Conservation (phyloP, 2,329 filamentous ascomycete genomes). For the Pezicula neosporulosa region DNA sequence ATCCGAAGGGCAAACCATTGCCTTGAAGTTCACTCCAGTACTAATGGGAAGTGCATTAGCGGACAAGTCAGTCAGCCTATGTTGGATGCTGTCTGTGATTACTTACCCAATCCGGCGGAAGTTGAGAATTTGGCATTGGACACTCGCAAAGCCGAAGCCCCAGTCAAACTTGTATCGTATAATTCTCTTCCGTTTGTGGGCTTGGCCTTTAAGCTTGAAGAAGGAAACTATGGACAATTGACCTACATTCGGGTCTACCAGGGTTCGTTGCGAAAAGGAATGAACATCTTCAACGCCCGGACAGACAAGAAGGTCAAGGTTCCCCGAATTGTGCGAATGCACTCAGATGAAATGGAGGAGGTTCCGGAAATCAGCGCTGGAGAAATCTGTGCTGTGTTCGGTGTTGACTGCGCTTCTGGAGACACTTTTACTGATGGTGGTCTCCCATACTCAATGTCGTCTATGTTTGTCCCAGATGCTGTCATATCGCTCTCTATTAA, state of each 20-base stretch:
- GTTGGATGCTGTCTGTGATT: conserved; percentile 95
- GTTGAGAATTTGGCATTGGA: conserved; percentile 89
- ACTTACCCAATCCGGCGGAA: conserved; percentile 86
- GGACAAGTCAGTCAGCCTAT: conserved; percentile 96
- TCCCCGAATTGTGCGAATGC: conserved; percentile 97
- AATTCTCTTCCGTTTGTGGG: conserved; percentile 92
- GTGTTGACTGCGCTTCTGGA: conserved; percentile 94
- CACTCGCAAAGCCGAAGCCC: conserved; percentile 70
- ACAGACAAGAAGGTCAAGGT: conserved; percentile 96
- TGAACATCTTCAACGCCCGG: conserved; percentile 89
- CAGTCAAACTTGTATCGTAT: conserved; percentile 87
- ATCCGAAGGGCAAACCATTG: conserved; percentile 89
- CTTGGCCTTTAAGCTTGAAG: conserved; percentile 96
- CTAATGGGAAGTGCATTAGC: conserved; percentile 95
- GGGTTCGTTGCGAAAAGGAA: conserved; percentile 81
- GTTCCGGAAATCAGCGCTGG: conserved; percentile 88
- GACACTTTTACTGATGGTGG: conserved; percentile 96
- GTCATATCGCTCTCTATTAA: conserved; percentile 98
- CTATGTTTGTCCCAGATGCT: conserved; percentile 96
- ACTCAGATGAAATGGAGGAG: conserved; percentile 99
- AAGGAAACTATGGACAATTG: conserved; percentile 96
- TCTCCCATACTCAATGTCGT: conserved; percentile 92
- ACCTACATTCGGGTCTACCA: conserved; percentile 99
- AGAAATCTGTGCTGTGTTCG: conserved; percentile 98
- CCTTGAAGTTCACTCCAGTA: conserved; percentile 86